Base-by-base conservation (phyloP, 805 yeast genomes). In the Zygosaccharomyces siamensis region DNA sequence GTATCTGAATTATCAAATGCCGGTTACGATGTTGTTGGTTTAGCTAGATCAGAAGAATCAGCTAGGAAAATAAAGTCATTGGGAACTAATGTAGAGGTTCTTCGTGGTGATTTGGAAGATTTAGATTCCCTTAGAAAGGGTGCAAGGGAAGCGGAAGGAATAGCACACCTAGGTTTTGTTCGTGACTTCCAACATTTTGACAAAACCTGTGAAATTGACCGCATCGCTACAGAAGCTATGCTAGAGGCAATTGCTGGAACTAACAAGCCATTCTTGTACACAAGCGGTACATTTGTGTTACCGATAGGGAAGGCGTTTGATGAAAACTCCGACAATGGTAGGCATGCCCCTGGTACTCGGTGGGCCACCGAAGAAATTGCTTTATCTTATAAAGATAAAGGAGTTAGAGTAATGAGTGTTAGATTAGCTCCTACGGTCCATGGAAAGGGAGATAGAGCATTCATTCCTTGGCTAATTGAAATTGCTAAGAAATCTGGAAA, bases 391-490 rank as follows among this genome's bases (percentile, higher is more conserved):
- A 54, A 51, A n/a, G 54, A 54, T 2, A 56, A 58, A 41, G 67
- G 69, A 12, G 64, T 71, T 4, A 59, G 57, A 26, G 49, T 60
- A 3, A 41, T 49, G 16, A 23, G 49, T 8, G 49, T 71, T 1
- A 60, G 72, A 50, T 53, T 71, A 24, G 52, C 70, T 11, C 69
- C 72, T 26, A 53, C 65, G 7, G 71, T 66, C 28, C 74, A 70
- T 53, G 75, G 64, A 16, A 55, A 45, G 10, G 60, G 56, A 1
- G 70, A 66, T 43, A 43, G 48, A 5, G 68, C 56, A 1, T 70
- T 36, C 23, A 31, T 66, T 24, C 54, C 64, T 2, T 8, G 27
- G 5, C 38, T 62, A 7, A 43, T 54, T 3, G 63, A 62, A 2
- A 52, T 67, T 39, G 62, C 74, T n/a, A 58, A 70, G 46, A 54